Evolutionary conservation across 192 early-diverging fungal genomes (phyloP).

Genomic region (Coemansia sp.): DNA sequence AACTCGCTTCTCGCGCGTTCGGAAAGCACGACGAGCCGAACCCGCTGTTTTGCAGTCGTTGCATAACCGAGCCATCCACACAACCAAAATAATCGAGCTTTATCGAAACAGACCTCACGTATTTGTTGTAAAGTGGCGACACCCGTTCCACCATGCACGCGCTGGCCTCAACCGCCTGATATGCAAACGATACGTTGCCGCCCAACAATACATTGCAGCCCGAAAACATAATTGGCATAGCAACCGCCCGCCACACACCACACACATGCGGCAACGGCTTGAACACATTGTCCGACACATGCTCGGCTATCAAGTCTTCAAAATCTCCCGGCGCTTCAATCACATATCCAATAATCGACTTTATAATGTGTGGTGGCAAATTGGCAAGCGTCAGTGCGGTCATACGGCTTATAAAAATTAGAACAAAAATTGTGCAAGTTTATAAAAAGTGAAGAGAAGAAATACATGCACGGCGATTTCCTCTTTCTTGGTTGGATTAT

Average conservation of each 20-base stretch:
- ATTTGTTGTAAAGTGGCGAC: not conserved
- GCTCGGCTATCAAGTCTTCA: conserved; percentile 8
- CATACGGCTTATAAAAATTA: not conserved
- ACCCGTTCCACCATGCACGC: not conserved
- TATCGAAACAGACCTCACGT: not conserved
- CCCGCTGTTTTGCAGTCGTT: not conserved
- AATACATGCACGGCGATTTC: not conserved
- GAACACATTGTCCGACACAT: not conserved
- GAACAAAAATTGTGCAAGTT: not conserved
- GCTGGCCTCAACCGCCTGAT: not conserved
- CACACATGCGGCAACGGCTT: conserved; percentile 1
- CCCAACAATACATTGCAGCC: not conserved
- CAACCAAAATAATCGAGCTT: not conserved
- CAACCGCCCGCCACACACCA: not conserved
- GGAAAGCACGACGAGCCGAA: not conserved
- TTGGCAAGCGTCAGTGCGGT: not conserved
- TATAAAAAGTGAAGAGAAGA: not conserved
- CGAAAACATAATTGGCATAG: conserved; percentile 2
- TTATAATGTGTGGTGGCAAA: conserved; percentile 4
- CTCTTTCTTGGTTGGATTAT: not conserved
- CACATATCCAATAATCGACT: conserved; percentile 2
- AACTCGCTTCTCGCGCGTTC: not conserved
- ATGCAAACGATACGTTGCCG: not conserved
- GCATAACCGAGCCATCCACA: not conserved
- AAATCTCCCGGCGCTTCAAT: conserved; percentile 6